Percentiles rank a stretch among this genome's conserved stretches.
These are phyloP conservation scores for Quercus robur DNA, from an alignment of 306 rosid genomes.

Conservation along the genomic window DNA sequence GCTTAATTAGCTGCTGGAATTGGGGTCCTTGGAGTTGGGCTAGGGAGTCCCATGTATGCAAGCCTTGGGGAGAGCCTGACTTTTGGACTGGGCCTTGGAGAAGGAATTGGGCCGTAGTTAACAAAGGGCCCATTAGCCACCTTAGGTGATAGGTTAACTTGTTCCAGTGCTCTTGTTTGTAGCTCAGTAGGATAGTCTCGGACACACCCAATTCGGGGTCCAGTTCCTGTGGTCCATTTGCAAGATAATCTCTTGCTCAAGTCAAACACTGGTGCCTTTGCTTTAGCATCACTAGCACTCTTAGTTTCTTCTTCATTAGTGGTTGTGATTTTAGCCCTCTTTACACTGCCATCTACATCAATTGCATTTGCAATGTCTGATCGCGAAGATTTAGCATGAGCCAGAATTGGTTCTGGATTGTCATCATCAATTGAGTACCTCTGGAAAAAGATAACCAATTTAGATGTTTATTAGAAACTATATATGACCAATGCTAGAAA, in stretches of 20 bases:
- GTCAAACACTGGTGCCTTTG: constrained; percentile 27
- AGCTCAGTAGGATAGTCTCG: constrained; percentile 80
- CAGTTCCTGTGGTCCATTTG: constrained; percentile 82
- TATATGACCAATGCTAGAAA: no score
- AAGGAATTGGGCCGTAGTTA: constrained; percentile 77
- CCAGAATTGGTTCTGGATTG: constrained; percentile 20
- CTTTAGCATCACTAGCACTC: constrained; percentile 19
- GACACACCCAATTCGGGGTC: constrained; percentile 90
- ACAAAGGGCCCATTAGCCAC: constrained; percentile 23
- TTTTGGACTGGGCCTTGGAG: constrained; percentile 94
- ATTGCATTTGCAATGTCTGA: constrained; percentile 3
- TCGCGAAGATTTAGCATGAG: constrained; percentile 16
- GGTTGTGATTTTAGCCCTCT: constrained; percentile 13
- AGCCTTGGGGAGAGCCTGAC: constrained; percentile 75
- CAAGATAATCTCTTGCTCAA: constrained; percentile 49
- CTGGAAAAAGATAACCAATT: constrained; percentile 25
- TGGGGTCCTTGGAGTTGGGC: constrained; percentile 81
- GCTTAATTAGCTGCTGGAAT: constrained; percentile 33
- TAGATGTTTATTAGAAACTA: no score
- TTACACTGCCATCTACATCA: constrained; percentile 5
- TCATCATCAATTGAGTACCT: constrained; percentile 82
- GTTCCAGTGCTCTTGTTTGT: constrained; percentile 77
- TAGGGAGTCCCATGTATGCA: constrained; percentile 66
- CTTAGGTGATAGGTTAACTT: constrained; percentile 71
- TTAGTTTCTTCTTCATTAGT: constrained; percentile 23